Conservation (phyloP, 2,329 filamentous ascomycete genomes). For the Colletotrichum higginsianum region DNA sequence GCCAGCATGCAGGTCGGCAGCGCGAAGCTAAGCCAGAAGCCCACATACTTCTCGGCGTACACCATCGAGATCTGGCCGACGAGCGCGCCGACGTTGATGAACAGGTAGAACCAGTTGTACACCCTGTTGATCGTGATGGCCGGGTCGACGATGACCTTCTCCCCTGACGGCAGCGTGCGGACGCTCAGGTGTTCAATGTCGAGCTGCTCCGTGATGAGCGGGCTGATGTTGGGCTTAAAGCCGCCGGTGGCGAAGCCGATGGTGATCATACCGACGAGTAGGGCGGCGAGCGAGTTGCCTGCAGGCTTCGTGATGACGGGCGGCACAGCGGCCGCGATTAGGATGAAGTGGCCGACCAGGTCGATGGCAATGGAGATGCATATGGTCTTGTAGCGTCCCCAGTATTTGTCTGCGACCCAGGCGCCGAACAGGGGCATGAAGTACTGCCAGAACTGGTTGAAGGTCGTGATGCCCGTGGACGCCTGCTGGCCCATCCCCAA, state of each 20-base stretch:
- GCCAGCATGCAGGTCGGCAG: slow-evolving; percentile 78
- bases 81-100: slow-evolving; percentile 80
- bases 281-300: slow-evolving; percentile 70
- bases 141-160: slow-evolving; percentile 77
- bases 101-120: slow-evolving; percentile 80
- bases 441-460: slow-evolving; percentile 74
- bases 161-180: slow-evolving; percentile 66
- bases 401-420: slow-evolving; percentile 68
- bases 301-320: slow-evolving; percentile 68
- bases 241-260: slow-evolving; percentile 77
- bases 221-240: slow-evolving; percentile 82
- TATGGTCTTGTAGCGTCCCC: slow-evolving; percentile 80
- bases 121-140: slow-evolving; percentile 74
- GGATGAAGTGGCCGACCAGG: slow-evolving; percentile 76
- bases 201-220: slow-evolving; percentile 77
- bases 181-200: slow-evolving; percentile 69
- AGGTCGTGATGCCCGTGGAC: slow-evolving; percentile 59
- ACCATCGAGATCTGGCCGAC: slow-evolving; percentile 76
- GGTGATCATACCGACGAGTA: slow-evolving; percentile 72
- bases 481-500: slow-evolving; percentile 71
- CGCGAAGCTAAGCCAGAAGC: slow-evolving; percentile 80
- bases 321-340: slow-evolving; percentile 77
- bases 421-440: slow-evolving; percentile 71
- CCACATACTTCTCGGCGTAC: slow-evolving; percentile 81
- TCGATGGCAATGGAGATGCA: slow-evolving; percentile 72